Evolutionary conservation across 140 eudicot species (phyloP).

Genomic region (Senecio squalidus): DNA sequence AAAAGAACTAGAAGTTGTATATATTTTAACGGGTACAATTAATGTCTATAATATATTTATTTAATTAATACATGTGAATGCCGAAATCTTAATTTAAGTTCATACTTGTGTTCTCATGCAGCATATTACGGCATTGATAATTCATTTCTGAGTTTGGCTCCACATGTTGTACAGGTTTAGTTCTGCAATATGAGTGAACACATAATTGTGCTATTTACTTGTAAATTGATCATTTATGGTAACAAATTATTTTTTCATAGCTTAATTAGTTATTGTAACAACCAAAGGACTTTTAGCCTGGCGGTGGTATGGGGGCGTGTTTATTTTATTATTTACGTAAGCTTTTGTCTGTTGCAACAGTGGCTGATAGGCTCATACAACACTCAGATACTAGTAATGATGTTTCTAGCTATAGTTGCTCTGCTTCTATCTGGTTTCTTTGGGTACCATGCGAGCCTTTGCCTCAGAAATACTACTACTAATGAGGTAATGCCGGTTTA

Average conservation of each 20-base stretch:
- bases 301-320: no score
- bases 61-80: not conserved
- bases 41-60: slow-evolving; percentile 9
- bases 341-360: slow-evolving; percentile 40
- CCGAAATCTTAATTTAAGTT: not conserved
- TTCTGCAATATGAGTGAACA: not conserved
- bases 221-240: no score
- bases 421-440: slow-evolving; percentile 81
- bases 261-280: not conserved
- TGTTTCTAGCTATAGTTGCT: slow-evolving; percentile 78
- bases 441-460: slow-evolving; percentile 76
- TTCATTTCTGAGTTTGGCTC: slow-evolving; percentile 69
- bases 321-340: slow-evolving; percentile 4
- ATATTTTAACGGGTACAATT: slow-evolving; percentile 64
- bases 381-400: slow-evolving; percentile 85
- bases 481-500: slow-evolving; percentile 57
- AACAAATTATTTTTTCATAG: no score
- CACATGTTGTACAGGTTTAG: slow-evolving; percentile 82
- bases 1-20: slow-evolving; percentile 62
- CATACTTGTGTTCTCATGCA: slow-evolving; percentile 30
- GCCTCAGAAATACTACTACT: slow-evolving; percentile 86
- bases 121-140: slow-evolving; percentile 85
- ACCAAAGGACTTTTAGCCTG: no score
- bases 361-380: slow-evolving; percentile 85
- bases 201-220: not conserved